A percentile compares a stretch with the other conserved stretches of the same genome.
These are phyloP conservation scores for Lachnellula occidentalis DNA, from an alignment of 2,329 filamentous ascomycete genomes.

Conservation along the genomic window DNA sequence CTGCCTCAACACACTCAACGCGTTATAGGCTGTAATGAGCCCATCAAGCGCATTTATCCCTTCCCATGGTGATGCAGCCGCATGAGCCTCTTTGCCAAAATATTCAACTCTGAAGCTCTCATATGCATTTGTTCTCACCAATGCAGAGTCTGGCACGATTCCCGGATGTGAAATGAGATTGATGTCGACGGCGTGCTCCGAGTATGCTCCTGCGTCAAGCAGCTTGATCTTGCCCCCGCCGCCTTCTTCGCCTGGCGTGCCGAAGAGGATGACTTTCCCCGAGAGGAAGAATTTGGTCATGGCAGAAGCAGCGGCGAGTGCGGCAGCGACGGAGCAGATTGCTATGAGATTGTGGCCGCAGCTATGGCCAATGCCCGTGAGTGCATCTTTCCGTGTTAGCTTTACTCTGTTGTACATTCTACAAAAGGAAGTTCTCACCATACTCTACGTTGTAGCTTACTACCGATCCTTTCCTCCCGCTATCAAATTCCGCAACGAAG, in stretches of 20 bases:
- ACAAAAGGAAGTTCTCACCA: slow-evolving; percentile 35
- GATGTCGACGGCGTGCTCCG: slow-evolving; percentile 30
- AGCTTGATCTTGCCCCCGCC: slow-evolving; percentile 39
- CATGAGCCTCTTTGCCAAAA: slow-evolving; percentile 44
- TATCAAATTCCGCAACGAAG: slow-evolving; percentile 41
- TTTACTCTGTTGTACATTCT: too few species aligned
- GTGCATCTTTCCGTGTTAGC: slow-evolving; percentile 34
- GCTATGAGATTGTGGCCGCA: slow-evolving; percentile 42
- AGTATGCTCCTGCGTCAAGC: slow-evolving; percentile 40
- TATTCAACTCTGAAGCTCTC: slow-evolving; percentile 45
- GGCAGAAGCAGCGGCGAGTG: slow-evolving; percentile 30
- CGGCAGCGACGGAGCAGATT: slow-evolving; percentile 33
- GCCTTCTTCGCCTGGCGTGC: slow-evolving; percentile 27
- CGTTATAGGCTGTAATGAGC: slow-evolving; percentile 32
- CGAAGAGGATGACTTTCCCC: slow-evolving; percentile 30
- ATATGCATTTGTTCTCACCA: slow-evolving; percentile 49
- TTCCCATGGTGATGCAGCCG: slow-evolving; percentile 35
- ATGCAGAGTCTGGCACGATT: slow-evolving; percentile 36
- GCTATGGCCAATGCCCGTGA: slow-evolving; percentile 37
- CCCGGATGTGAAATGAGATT: slow-evolving; percentile 38
- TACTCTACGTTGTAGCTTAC: slow-evolving; percentile 43
- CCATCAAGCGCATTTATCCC: slow-evolving; percentile 38
- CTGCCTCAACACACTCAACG: slow-evolving; percentile 29
- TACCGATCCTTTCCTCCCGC: slow-evolving; percentile 39
- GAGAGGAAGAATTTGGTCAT: slow-evolving; percentile 18